Base-by-base conservation (phyloP, 208 protist species). In the Wallacemonas sp. region DNA sequence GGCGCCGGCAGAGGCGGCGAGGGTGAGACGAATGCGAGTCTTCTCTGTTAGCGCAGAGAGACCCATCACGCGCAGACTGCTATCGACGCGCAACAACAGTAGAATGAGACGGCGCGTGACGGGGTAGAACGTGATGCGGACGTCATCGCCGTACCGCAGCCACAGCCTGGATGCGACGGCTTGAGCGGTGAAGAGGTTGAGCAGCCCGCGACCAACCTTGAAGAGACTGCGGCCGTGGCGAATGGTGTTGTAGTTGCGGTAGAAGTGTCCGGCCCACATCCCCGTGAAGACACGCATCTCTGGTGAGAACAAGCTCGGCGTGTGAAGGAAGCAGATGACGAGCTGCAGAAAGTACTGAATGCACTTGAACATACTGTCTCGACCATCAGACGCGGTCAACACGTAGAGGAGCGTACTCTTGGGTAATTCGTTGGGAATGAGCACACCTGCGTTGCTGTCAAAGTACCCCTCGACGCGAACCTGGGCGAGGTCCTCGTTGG, bases 371-470 rank as follows among this genome's bases (percentile, higher is more conserved):
- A 93, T 71, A 41, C 80, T 68, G 41, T 95, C 89, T 15, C 89
- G 79, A 3, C 89, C 89, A 32, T 95, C 89, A 10, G 84, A 92
- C 24, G 89, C 83, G 37, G 89, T 95, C 2, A 95, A 61, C 19
- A 95, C 84, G 70, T 95, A 95, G 2, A 95, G 75, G 34, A 95
- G 45, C 39, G 83, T 90, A 62, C 83, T 91, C 1, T 75, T 78
- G 12, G 89, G 89, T 41, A 95, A 68, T 39, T 95, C 89, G 66
- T 81, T 91, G 0, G 89, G 86, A 53, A 95, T 93, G 9, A 93
- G 62, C 24, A 83, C 69, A 30, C 72, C 71, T 21, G 78, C 46
- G 48, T 53, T 62, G 29, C 70, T 61, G 5, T 87, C 71, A 58
- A 80, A 92, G 77, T 82, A 94, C 41, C 89, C 89, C 63, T 89